Evolutionary conservation across 139 green algal genomes (phyloP), one percentile per base, ranked within the genome.

Genomic region (Bryopsis sp.): DNA sequence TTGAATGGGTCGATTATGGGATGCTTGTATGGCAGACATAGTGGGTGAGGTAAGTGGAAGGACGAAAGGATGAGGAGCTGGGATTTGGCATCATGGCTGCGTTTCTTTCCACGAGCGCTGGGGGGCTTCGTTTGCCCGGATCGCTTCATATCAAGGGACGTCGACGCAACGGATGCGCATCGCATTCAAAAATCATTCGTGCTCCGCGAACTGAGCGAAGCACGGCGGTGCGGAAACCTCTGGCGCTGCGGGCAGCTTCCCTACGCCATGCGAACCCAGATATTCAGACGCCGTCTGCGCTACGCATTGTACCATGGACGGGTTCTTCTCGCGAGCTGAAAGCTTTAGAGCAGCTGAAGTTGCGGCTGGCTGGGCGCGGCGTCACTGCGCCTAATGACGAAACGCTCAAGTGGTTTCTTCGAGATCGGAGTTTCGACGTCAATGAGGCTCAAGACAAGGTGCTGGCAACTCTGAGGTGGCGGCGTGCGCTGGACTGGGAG

Each of bases 391-490:
- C 47, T 2, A 54, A 79, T 28, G 82, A 84, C 0, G 84, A 74
- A 11, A 85, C 76, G 26, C 64, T 85, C 34, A 74, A 72, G 29
- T 94, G 89, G 89, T 95, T 89, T 64, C 65, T 95, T 35, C 71
- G 84, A 7, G 89, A 95, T 71, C 67, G 89, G 6, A 89, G 82
- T 62, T 83, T 92, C 67, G 79, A 95, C 68, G 83, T 89, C 4
- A 75, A 84, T 0, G 88, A 90, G 46, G 84, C 89, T n/a, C 82
- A 85, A 46, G 47, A 85, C 33, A 95, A 95, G 81, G 73, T 95
- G 57, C 46, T 66, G 6, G 72, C 70, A 37, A 92, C 82, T 74
- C 60, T 89, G 43, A 54, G 63, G 2, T 95, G 88, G 88, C 67
- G 83, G 1, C 43, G 67, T 0, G 74, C 82, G 15, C 89, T 93